These are phyloP conservation scores for Hymenoscyphus fraxineus DNA, from an alignment of 2,329 filamentous ascomycete genomes.

Conservation along the genomic window DNA sequence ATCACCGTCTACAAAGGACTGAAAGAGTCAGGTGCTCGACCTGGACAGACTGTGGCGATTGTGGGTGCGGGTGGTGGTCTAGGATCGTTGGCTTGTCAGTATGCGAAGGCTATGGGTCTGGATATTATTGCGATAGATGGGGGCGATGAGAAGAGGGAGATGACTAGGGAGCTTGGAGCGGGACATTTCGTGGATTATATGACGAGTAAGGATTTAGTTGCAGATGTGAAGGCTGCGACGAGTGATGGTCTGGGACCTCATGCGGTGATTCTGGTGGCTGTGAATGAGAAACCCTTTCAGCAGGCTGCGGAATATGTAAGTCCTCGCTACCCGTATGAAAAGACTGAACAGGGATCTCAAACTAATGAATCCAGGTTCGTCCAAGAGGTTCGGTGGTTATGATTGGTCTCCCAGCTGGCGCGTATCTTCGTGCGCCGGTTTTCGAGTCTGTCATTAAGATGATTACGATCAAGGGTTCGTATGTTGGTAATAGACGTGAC, in stretches of 20 bases:
- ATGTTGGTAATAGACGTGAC: conserved; percentile 90
- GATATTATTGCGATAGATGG: conserved; percentile 77
- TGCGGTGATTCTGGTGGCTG: conserved; percentile 82
- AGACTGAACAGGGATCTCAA: conserved; percentile 3
- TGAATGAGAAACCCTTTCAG: conserved; percentile 89
- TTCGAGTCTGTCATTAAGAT: conserved; percentile 87
- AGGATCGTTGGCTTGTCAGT: conserved; percentile 76
- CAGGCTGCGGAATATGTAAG: conserved; percentile 62
- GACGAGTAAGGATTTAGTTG: conserved; percentile 71
- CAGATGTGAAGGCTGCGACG: conserved; percentile 78
- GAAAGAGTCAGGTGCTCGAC: conserved; percentile 72
- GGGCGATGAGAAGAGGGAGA: conserved; percentile 73
- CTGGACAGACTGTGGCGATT: conserved; percentile 77
- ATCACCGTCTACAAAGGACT: conserved; percentile 90
- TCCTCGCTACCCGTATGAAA: conserved; percentile 31
- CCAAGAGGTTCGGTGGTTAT: conserved; percentile 78
- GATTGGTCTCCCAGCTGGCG: conserved; percentile 81
- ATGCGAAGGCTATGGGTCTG: conserved; percentile 87
- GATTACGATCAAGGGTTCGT: conserved; percentile 88
- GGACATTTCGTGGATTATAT: conserved; percentile 75
- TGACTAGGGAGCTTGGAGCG: conserved; percentile 69
- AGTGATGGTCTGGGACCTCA: conserved; percentile 79
- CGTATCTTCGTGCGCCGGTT: conserved; percentile 77
- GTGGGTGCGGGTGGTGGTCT: conserved; percentile 84
- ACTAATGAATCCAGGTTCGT: conserved; percentile 64